Evolutionary conservation across 164 flowering plant genomes (phyloP), one percentile per base, ranked within the genome.

Genomic region (Tetrastigma voinierianum): DNA sequence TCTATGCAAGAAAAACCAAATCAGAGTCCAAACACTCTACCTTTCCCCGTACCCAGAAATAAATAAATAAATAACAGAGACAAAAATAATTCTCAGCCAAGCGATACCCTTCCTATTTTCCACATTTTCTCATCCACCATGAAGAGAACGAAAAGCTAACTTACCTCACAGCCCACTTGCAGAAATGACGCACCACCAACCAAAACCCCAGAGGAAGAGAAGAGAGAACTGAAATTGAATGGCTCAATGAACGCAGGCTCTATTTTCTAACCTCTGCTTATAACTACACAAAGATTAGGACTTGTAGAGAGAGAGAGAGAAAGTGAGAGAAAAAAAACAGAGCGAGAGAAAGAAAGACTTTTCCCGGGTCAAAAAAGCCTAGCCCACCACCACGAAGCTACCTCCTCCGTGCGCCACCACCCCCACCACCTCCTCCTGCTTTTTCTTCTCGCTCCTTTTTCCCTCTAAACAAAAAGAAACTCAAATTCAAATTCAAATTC

Each of bases 401-500:
- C 73, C 57, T 12, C 40, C 67, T 47, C 67, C 18, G 51, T 32
- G 40, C 57, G 32, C 64, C 65, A 12, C 65, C 53, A 43, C 21
- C 44, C 23, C 55, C 13, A 52, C 10, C 20, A 12, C 19, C 51
- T 55, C 17, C 51, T 16, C 15, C 1, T 60, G 10, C 44, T 10
- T 15, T 12, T 53, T 7, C 3, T n/a, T n/a, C n/a, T 17, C 6
- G n/a, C n/a, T n/a, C n/a, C n/a, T n/a, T n/a, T 10, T 47, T 52
- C 66, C 47, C 58, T 44, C 53, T 12, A 49, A 62, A 72, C 3
- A 32, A 47, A 56, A 68, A n/a, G n/a, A n/a, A n/a, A n/a, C n/a
- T n/a, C n/a, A n/a, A n/a, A n/a, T n/a, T n/a, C n/a, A n/a, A 68
- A 64, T 17, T 46, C 51, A 73, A 73, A 73, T 46, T 45, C 65